Percentiles rank a stretch among this genome's conserved stretches.
Conservation (phyloP, 106 monocot species). For the Allium sativum region DNA sequence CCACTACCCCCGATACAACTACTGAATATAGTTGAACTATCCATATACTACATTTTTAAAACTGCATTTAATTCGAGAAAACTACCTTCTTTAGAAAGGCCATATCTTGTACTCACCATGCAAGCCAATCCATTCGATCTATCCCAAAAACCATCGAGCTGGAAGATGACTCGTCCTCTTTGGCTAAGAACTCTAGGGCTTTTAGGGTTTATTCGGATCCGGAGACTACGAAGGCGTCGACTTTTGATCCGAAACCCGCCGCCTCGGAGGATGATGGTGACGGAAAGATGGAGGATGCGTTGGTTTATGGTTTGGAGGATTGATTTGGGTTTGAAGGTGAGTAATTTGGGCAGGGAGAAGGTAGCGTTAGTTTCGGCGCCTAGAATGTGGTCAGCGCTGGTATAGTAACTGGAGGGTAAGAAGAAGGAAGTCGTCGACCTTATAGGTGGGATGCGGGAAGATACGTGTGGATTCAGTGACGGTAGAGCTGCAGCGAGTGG, state of each 20-base stretch:
- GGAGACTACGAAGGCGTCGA: slow-evolving; percentile 8
- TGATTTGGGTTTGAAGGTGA: slow-evolving; percentile 17
- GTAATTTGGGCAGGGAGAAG: slow-evolving; percentile 12
- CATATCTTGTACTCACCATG: slow-evolving; percentile 45
- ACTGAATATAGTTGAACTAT: slow-evolving; percentile 23
- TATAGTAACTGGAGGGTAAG: slow-evolving; percentile 24
- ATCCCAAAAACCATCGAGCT: slow-evolving; percentile 53
- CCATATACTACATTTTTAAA: slow-evolving; percentile 42
- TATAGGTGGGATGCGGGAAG: background rate
- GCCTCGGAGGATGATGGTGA: slow-evolving; percentile 17
- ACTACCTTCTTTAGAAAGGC: slow-evolving; percentile 25
- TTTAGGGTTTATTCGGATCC: slow-evolving; percentile 19
- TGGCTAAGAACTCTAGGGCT: slow-evolving; percentile 11
- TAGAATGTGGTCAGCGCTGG: slow-evolving; percentile 31
- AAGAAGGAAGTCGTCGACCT: background rate
- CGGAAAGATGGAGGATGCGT: slow-evolving; percentile 14
- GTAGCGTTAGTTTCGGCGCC: background rate
- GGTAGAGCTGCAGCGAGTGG: slow-evolving; percentile 32
- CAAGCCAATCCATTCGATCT: slow-evolving; percentile 37
- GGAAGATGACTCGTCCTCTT: slow-evolving; percentile 18
- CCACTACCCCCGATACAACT: slow-evolving; percentile 37
- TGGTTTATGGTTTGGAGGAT: slow-evolving; percentile 11
- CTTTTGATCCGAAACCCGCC: slow-evolving; percentile 9
- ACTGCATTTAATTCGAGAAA: slow-evolving; percentile 28
- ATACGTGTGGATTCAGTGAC: slow-evolving; percentile 15